phyloP scores from a whole-genome alignment of 2,329 filamentous ascomycete genomes.

The Sporothrix mexicana region DNA sequence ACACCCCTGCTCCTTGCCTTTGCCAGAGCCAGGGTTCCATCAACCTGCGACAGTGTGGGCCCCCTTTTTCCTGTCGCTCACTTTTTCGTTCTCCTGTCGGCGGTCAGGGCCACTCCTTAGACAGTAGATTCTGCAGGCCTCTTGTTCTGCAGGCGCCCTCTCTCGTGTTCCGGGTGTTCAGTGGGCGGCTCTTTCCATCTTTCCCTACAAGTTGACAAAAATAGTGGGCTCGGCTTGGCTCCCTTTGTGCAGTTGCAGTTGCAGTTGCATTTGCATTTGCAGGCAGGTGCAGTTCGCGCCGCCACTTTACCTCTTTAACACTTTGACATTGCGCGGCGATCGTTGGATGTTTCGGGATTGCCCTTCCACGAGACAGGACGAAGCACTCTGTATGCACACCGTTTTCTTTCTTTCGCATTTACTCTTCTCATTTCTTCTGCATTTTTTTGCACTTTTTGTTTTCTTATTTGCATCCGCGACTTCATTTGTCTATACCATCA shows the following conservation, averaged over 20 bases:
- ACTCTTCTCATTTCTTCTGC: background rate
- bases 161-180: background rate
- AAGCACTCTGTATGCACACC: no score
- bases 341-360: background rate
- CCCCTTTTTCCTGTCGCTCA: background rate
- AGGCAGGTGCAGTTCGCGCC: no score
- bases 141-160: constrained; percentile 5
- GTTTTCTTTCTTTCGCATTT: background rate
- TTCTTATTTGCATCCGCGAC: background rate
- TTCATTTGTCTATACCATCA: background rate
- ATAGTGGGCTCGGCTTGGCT: background rate
- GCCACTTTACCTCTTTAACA: background rate
- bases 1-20: no score
- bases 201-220: background rate
- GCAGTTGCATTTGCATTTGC: no score
- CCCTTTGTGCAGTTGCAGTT: no score
- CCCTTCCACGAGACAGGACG: no score
- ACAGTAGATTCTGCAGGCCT: background rate
- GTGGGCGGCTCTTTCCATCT: background rate
- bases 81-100: background rate
- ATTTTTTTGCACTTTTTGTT: background rate
- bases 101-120: background rate
- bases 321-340: constrained; percentile 1
- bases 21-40: background rate
- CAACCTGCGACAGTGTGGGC: constrained; percentile 22